phyloP scores from a whole-genome alignment of 768 basidiomycete genomes.

The Tylopilus sp. region DNA sequence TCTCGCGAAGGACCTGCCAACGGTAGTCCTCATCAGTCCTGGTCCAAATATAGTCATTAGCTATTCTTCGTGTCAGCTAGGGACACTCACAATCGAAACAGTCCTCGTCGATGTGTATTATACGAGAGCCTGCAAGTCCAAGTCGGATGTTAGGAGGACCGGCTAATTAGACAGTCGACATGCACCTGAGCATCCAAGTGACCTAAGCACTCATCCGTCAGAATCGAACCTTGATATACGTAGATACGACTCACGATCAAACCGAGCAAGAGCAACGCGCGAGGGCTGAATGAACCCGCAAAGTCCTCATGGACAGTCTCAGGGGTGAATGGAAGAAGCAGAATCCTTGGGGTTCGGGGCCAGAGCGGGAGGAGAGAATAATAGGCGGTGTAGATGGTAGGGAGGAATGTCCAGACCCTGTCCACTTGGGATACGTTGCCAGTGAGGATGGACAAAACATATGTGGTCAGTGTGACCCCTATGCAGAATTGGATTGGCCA shows the following conservation, averaged over 20 bases:
- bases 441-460: constrained; percentile 61
- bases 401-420: constrained; percentile 75
- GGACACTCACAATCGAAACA: constrained; percentile 62
- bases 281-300: constrained; percentile 55
- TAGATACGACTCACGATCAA: constrained; percentile 46
- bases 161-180: constrained; percentile 5
- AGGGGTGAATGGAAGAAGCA: constrained; percentile 56
- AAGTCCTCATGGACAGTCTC: constrained; percentile 34
- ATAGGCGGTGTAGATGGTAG: constrained; percentile 78
- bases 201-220: constrained; percentile 24
- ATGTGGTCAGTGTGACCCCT: constrained; percentile 45
- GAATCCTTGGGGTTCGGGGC: constrained; percentile 34
- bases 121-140: constrained; percentile 54
- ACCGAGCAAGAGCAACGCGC: constrained; percentile 71
- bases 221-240: neutral
- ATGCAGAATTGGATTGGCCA: constrained; percentile 67
- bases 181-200: constrained; percentile 60
- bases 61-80: neutral
- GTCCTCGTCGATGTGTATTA: constrained; percentile 80
- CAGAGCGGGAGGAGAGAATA: constrained; percentile 73
- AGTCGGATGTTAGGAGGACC: constrained; percentile 24
- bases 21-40: constrained; percentile 91
- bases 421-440: constrained; percentile 88
- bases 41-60: neutral
- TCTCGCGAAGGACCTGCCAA: constrained; percentile 72